Percentiles rank a stretch among this genome's conserved stretches.
Evolutionary conservation across 2,329 filamentous ascomycete species (phyloP).

Genomic region (Trichoderma arundinaceum): DNA sequence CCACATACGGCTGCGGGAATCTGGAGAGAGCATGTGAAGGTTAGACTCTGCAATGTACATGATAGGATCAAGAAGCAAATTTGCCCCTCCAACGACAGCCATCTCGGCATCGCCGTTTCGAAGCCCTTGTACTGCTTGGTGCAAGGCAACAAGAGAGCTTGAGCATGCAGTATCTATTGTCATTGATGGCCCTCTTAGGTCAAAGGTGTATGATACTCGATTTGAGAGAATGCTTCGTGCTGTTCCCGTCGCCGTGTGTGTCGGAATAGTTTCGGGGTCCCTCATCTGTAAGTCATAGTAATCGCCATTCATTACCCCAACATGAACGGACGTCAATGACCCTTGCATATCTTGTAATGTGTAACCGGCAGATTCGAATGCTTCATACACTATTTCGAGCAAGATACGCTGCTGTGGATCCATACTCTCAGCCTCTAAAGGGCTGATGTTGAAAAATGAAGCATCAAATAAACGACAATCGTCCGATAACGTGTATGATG

Average conservation of each 20-base stretch:
- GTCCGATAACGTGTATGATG: too few species aligned
- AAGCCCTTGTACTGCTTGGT: constrained; percentile 45
- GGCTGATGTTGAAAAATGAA: constrained; percentile 39
- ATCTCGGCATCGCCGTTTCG: constrained; percentile 35
- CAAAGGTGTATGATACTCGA: constrained; percentile 52
- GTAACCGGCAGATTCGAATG: constrained; percentile 45
- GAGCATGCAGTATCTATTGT: constrained; percentile 60
- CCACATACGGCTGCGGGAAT: constrained; percentile 47
- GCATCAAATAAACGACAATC: constrained; percentile 44
- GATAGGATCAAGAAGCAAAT: too few species aligned
- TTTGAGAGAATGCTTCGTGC: constrained; percentile 51
- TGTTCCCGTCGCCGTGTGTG: constrained; percentile 51
- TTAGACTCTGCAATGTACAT: constrained; percentile 28
- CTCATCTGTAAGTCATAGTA: constrained; percentile 44
- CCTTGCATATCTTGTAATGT: constrained; percentile 34
- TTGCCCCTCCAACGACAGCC: background rate
- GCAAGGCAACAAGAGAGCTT: constrained; percentile 52
- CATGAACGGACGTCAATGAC: constrained; percentile 46
- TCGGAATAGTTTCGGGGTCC: constrained; percentile 40
- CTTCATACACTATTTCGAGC: constrained; percentile 51
- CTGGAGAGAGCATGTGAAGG: constrained; percentile 33
- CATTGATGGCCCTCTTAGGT: constrained; percentile 53
- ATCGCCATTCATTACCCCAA: constrained; percentile 45
- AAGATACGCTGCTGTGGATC: constrained; percentile 35
- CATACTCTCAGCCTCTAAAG: constrained; percentile 28